phyloP scores from a whole-genome alignment of 2,329 filamentous ascomycete species.

The Ascocoryne sarcoides region DNA sequence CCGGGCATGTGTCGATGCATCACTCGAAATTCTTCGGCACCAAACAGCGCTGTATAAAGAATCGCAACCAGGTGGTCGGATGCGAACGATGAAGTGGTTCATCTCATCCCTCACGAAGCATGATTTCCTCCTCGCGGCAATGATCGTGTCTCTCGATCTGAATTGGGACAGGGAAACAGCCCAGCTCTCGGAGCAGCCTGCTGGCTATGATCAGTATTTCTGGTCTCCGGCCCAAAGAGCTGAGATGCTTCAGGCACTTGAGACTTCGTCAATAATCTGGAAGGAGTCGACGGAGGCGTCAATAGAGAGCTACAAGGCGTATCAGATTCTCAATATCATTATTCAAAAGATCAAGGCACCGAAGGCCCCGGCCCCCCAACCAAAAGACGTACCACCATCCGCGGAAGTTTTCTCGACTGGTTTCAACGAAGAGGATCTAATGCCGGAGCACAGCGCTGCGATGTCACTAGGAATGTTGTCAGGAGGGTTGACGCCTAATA shows the following conservation, averaged over 20 bases:
- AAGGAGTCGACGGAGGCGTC: slow-evolving; percentile 65
- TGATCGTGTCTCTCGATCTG: slow-evolving; percentile 75
- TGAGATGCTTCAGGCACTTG: slow-evolving; percentile 69
- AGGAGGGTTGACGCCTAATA: slow-evolving; percentile 45
- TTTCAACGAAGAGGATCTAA: slow-evolving; percentile 38
- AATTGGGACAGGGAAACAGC: slow-evolving; percentile 52
- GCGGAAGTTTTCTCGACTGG: slow-evolving; percentile 24
- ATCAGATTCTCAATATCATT: slow-evolving; percentile 73
- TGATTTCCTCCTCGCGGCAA: slow-evolving; percentile 79
- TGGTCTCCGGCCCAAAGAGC: slow-evolving; percentile 53
- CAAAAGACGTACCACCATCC: slow-evolving; percentile 12
- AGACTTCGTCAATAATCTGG: slow-evolving; percentile 72
- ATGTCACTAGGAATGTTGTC: slow-evolving; percentile 65
- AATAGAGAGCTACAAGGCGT: slow-evolving; percentile 86
- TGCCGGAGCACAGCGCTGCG: slow-evolving; percentile 55
- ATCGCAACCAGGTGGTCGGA: slow-evolving; percentile 59
- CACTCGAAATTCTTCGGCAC: slow-evolving; percentile 70
- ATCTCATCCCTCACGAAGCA: slow-evolving; percentile 71
- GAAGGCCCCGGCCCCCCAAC: slow-evolving; percentile 10
- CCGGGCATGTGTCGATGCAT: slow-evolving; percentile 75
- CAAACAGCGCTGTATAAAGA: slow-evolving; percentile 69
- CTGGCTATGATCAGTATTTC: slow-evolving; percentile 39
- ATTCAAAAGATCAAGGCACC: slow-evolving; percentile 63
- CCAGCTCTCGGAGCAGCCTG: slow-evolving; percentile 27
- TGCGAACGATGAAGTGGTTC: slow-evolving; percentile 69